Percentiles rank a stretch among this genome's conserved stretches.
These are phyloP conservation scores for Salinomyces thailandicus DNA, from an alignment of 2,329 filamentous ascomycete species.

Conservation along the genomic window DNA sequence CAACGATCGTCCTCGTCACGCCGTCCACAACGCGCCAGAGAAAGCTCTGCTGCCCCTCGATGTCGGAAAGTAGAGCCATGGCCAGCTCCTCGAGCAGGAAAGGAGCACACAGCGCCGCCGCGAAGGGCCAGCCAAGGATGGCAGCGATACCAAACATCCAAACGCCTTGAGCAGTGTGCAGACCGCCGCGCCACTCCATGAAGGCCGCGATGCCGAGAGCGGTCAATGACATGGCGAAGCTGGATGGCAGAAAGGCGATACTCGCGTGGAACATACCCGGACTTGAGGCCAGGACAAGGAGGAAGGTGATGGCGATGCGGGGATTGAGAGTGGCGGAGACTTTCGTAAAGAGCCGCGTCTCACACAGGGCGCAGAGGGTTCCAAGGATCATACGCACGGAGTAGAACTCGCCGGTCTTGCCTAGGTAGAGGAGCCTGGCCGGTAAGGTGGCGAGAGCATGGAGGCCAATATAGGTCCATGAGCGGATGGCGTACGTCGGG, in stretches of 20 bases:
- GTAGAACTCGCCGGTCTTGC: constrained; percentile 65
- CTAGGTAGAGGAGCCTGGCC: constrained; percentile 42
- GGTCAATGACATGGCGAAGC: constrained; percentile 89
- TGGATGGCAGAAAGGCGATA: constrained; percentile 78
- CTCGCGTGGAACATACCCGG: constrained; percentile 92
- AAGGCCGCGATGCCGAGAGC: constrained; percentile 82
- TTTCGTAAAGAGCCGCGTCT: constrained; percentile 70
- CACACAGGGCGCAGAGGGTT: constrained; percentile 65
- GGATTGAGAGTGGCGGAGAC: constrained; percentile 69
- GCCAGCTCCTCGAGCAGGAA: constrained; percentile 70
- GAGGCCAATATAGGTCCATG: constrained; percentile 79
- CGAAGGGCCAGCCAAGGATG: constrained; percentile 89
- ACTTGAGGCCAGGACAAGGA: constrained; percentile 64
- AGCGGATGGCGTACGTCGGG: constrained; percentile 85
- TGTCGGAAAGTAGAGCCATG: constrained; percentile 35
- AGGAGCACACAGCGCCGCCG: constrained; percentile 67
- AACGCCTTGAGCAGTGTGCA: constrained; percentile 73
- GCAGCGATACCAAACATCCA: constrained; percentile 83
- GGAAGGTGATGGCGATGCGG: constrained; percentile 73
- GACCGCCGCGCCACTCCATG: constrained; percentile 74
- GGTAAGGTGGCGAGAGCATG: constrained; percentile 65
- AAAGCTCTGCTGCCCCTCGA: constrained; percentile 39
- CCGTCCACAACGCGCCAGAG: constrained; percentile 57
- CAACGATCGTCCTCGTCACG: constrained; percentile 50
- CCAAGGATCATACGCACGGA: constrained; percentile 68